Evolutionary conservation across 768 basidiomycete genomes (phyloP).

Genomic region (Scleroderma bovista): DNA sequence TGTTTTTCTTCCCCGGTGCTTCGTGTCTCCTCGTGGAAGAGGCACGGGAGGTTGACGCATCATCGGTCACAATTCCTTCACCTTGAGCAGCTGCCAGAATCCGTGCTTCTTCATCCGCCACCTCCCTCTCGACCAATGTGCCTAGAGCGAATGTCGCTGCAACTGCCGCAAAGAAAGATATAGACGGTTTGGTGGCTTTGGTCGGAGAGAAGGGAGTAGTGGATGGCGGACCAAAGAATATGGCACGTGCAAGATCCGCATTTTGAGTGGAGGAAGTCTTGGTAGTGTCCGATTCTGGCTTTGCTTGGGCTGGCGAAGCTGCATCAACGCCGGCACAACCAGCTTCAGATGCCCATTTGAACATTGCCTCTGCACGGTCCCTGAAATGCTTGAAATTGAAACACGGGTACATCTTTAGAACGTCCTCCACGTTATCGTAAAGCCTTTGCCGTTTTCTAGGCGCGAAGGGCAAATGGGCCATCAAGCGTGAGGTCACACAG

Average conservation of each 20-base stretch:
- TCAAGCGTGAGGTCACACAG: slow-evolving; percentile 33
- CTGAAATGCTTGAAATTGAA: slow-evolving; percentile 46
- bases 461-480: slow-evolving; percentile 37
- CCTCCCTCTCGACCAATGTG: slow-evolving; percentile 33
- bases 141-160: slow-evolving; percentile 59
- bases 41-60: slow-evolving; percentile 16
- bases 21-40: slow-evolving; percentile 19
- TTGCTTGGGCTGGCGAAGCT: slow-evolving; percentile 23
- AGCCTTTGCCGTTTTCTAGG: slow-evolving; percentile 33
- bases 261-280: slow-evolving; percentile 14
- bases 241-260: slow-evolving; percentile 24
- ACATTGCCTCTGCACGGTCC: slow-evolving; percentile 39
- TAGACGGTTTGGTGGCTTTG: slow-evolving; percentile 15
- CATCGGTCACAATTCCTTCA: slow-evolving; percentile 17
- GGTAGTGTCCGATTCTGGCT: slow-evolving; percentile 21
- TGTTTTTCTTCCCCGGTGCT: slow-evolving; percentile 18
- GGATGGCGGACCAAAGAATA: slow-evolving; percentile 23
- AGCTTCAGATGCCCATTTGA: slow-evolving; percentile 33
- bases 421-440: slow-evolving; percentile 35
- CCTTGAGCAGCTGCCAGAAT: slow-evolving; percentile 14
- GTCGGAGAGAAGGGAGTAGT: slow-evolving; percentile 5
- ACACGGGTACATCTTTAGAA: slow-evolving; percentile 44
- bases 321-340: slow-evolving; percentile 8
- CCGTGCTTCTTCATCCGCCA: slow-evolving; percentile 23
- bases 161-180: slow-evolving; percentile 52